These are phyloP conservation scores for Ceratocystiopsis brevicomis DNA, from an alignment of 2,329 filamentous ascomycete species.

Conservation along the genomic window DNA sequence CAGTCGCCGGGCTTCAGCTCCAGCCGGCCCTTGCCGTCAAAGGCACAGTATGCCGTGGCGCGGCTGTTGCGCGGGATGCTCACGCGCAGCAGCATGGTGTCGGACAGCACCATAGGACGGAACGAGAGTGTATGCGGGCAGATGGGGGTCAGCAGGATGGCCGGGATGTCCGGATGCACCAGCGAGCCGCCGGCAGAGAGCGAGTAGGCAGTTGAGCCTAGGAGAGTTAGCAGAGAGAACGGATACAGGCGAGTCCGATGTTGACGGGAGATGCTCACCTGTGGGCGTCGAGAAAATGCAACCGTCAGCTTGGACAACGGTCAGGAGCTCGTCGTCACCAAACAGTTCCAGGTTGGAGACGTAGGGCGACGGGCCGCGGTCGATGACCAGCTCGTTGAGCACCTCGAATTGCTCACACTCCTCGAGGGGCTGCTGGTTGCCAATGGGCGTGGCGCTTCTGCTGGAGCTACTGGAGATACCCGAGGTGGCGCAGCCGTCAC, in stretches of 20 bases:
- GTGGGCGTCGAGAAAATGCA: conserved; percentile 97
- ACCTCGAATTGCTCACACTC: conserved; percentile 96
- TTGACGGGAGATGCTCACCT: conserved; percentile 22
- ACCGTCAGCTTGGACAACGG: conserved; percentile 88
- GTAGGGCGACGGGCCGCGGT: conserved; percentile 88
- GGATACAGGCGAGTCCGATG: background rate
- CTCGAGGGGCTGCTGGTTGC: conserved; percentile 37
- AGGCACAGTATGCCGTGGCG: conserved; percentile 88
- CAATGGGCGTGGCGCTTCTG: conserved; percentile 23
- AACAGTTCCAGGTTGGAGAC: conserved; percentile 94
- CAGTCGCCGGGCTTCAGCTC: conserved; percentile 87
- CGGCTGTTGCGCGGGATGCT: conserved; percentile 69
- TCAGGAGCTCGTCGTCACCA: conserved; percentile 85
- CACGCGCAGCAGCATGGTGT: conserved; percentile 81
- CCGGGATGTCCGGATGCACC: conserved; percentile 90
- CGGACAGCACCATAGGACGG: conserved; percentile 91
- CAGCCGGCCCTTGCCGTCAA: conserved; percentile 90
- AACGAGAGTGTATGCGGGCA: conserved; percentile 95
- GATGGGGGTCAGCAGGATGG: conserved; percentile 90
- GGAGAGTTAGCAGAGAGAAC: background rate
- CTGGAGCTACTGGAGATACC: no score
- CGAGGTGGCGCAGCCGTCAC: conserved; percentile 28
- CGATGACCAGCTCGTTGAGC: conserved; percentile 94
- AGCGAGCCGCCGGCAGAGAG: conserved; percentile 88
- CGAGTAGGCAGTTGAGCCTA: conserved; percentile 77